Conservation (phyloP, 2,329 filamentous ascomycete genomes). For the Fusarium chaquense region DNA sequence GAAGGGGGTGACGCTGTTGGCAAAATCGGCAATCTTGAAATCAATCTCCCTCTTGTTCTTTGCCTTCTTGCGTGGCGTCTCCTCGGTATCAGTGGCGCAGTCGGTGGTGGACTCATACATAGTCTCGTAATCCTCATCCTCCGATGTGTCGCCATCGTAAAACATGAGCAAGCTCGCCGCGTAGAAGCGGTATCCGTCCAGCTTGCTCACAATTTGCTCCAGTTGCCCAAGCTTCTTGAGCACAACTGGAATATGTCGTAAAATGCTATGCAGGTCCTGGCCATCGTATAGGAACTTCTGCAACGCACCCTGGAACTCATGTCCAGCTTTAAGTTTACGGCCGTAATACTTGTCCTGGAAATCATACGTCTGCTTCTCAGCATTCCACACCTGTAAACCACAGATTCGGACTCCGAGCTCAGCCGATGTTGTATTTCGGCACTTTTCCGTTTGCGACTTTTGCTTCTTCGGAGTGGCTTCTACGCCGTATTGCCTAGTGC, state of each 20-base stretch:
- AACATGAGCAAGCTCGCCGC: conserved; percentile 94
- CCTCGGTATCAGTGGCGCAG: conserved; percentile 69
- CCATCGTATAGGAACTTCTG: conserved; percentile 94
- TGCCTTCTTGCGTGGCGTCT: conserved; percentile 60
- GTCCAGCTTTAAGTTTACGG: conserved; percentile 85
- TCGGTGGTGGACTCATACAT: conserved; percentile 70
- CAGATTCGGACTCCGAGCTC: conserved; percentile 94
- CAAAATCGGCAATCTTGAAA: conserved; percentile 98
- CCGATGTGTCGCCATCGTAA: conserved; percentile 84
- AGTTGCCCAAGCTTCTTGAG: conserved; percentile 85
- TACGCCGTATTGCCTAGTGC: conserved; percentile 94
- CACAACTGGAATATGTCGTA: conserved; percentile 88
- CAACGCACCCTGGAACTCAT: conserved; percentile 88
- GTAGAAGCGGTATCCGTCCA: conserved; percentile 93
- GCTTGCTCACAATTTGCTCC: conserved; percentile 82
- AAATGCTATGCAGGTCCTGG: conserved; percentile 80
- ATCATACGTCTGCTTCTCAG: conserved; percentile 82
- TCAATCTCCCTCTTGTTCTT: conserved; percentile 76
- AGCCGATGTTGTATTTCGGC: conserved; percentile 89
- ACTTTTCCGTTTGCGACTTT: conserved; percentile 92
- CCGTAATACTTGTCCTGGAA: conserved; percentile 99
- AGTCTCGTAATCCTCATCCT: conserved; percentile 63
- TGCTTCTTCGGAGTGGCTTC: conserved; percentile 94
- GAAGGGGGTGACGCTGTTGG: conserved; percentile 93
- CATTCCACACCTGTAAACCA: conserved; percentile 96